These are phyloP conservation scores for Plantago rigida DNA, from an alignment of 305 asterid genomes.

Conservation along the genomic window DNA sequence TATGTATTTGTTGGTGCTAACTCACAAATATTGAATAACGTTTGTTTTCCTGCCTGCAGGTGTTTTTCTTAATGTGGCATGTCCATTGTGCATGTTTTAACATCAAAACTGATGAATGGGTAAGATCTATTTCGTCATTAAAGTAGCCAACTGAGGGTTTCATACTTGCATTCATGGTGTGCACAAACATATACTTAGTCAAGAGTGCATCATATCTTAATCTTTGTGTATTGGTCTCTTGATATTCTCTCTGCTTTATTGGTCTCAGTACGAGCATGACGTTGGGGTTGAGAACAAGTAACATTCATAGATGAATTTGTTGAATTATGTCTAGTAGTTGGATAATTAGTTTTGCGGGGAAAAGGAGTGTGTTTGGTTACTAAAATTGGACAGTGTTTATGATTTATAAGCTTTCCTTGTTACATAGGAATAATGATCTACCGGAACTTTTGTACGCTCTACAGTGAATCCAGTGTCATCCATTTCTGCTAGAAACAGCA, in stretches of 20 bases:
- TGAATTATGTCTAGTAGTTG: background rate
- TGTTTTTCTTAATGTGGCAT: conserved; percentile 47
- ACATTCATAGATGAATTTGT: no score
- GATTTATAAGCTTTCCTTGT: conserved; percentile 3
- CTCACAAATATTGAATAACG: background rate
- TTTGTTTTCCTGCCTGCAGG: conserved; percentile 26
- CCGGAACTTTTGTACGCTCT: background rate
- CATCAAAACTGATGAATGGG: conserved; percentile 59
- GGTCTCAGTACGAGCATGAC: background rate
- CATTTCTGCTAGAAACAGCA: background rate
- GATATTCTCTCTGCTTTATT: background rate
- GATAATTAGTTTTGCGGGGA: background rate
- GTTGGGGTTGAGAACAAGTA: background rate
- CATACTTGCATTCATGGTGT: background rate
- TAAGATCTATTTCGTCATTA: conserved; percentile 22
- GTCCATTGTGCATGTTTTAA: conserved; percentile 41
- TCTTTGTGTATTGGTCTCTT: background rate
- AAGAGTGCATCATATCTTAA: conserved; percentile 4
- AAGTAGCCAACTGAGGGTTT: conserved; percentile 10
- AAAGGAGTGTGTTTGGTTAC: background rate
- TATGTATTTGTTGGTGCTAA: background rate
- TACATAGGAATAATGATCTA: conserved; percentile 11
- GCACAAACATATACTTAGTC: background rate
- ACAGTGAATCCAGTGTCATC: background rate
- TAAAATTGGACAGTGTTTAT: conserved; percentile 2